Percentiles rank a stretch among this genome's conserved stretches.
phyloP scores from a whole-genome alignment of 768 basidiomycete genomes.

The Butyriboletus loyo region DNA sequence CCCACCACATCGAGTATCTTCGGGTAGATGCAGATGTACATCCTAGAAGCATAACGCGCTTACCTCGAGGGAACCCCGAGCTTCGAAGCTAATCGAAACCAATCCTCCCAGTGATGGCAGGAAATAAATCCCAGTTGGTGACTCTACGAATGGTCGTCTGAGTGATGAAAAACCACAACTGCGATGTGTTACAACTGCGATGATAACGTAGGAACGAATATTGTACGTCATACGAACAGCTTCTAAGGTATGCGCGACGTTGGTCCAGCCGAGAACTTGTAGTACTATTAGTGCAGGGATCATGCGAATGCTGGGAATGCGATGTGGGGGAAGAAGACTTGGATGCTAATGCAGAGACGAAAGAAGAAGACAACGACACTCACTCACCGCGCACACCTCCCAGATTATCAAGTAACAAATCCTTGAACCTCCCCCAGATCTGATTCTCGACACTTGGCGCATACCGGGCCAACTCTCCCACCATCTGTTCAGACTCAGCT shows the following conservation, averaged over 20 bases:
- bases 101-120: neutral
- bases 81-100: slow-evolving; percentile 3
- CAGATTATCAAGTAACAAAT: slow-evolving; percentile 29
- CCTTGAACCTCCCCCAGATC: slow-evolving; percentile 29
- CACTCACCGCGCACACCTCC: slow-evolving; percentile 20
- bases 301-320: slow-evolving; percentile 26
- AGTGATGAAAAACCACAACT: slow-evolving; percentile 14
- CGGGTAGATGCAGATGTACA: slow-evolving; percentile 20
- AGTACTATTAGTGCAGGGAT: slow-evolving; percentile 21
- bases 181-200: slow-evolving; percentile 20
- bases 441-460: slow-evolving; percentile 15
- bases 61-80: neutral
- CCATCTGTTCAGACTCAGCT: slow-evolving; percentile 20
- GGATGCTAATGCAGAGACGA: slow-evolving; percentile 5
- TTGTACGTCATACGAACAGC: slow-evolving; percentile 13
- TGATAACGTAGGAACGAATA: slow-evolving; percentile 20
- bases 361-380: neutral
- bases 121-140: slow-evolving; percentile 5
- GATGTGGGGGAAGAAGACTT: slow-evolving; percentile 1
- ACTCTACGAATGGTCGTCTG: slow-evolving; percentile 4
- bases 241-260: slow-evolving; percentile 21
- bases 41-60: slow-evolving; percentile 9
- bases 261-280: slow-evolving; percentile 22
- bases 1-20: slow-evolving; percentile 10
- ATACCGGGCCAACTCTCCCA: slow-evolving; percentile 15